Evolutionary conservation across 192 early-diverging fungal species (phyloP).

Genomic region (Thoreauomyces humboldtii): DNA sequence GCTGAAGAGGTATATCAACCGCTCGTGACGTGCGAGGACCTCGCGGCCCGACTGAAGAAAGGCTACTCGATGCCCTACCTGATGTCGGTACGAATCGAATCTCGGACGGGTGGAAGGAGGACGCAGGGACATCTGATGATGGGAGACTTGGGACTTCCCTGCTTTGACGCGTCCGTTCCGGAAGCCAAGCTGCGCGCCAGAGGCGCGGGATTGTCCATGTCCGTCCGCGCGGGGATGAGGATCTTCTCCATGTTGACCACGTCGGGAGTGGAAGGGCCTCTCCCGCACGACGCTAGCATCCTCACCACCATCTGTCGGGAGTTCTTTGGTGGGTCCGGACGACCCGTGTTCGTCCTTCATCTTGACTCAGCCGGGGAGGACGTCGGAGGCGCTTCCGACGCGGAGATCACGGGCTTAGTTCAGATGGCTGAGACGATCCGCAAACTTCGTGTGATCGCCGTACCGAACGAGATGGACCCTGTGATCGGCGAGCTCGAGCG

Average conservation of each 20-base stretch:
- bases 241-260: constrained; percentile 9
- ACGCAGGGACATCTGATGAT: constrained; percentile 12
- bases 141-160: constrained; percentile 4
- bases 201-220: constrained; percentile 2
- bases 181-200: neutral
- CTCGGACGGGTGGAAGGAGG: neutral
- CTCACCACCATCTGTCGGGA: constrained; percentile 1
- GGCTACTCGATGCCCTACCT: constrained; percentile 25
- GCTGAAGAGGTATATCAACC: neutral
- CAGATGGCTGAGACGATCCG: constrained; percentile 16
- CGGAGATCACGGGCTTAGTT: constrained; percentile 6
- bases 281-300: constrained; percentile 6
- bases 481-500: constrained; percentile 2
- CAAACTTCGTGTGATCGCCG: neutral
- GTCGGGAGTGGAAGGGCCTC: constrained; percentile 4
- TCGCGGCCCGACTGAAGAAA: neutral
- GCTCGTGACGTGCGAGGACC: neutral
- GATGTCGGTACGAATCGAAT: constrained; percentile 5
- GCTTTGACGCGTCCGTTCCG: neutral
- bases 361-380: neutral
- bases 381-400: neutral
- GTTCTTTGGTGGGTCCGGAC: neutral
- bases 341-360: neutral
- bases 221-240: constrained; percentile 1
- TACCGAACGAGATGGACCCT: neutral